Evolutionary conservation across 129 eudicot species (phyloP), one percentile per base, ranked within the genome.

Genomic region (Arctium minus): DNA sequence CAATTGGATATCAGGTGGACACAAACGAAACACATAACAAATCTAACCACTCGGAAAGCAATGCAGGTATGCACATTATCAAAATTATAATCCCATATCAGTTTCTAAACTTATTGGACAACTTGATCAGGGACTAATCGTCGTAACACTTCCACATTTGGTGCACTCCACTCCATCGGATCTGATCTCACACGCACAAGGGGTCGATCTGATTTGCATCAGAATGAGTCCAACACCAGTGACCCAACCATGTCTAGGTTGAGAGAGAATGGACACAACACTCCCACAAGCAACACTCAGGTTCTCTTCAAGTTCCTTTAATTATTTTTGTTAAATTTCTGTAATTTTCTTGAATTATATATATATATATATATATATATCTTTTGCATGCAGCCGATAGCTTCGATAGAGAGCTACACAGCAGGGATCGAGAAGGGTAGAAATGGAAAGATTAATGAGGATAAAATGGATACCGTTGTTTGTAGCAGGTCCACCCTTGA

Each of bases 251-350:
- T 83, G 77, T 69, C 85, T 29, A 87, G 46, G 89, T 82, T 81
- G 85, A 85, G 80, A 84, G 97, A 82, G 81, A 86, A 62, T 64
- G 87, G 85, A 53, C 85, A 83, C 68, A 94, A 81, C 79, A 93
- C 99, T 38, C 98, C 99, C 29, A 86, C 90, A 80, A 96, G 96
- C 97, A 96, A 85, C 78, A 90, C 91, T 70, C 89, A 89, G 97
- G 97, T 95, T 73, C 72, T 82, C 35, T n/a, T 68, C 37, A 86
- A 65, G 2, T 69, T 60, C 73, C 79, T 75, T 27, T 46, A 11
- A n/a, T 9, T 35, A 27, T 82, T 1, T 53, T 60, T 60, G n/a
- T n/a, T 50, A 48, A 6, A 22, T 22, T 22, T 22, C 27, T 22
- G 27, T 22, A 22, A 22, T 18, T 77, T 56, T 30, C 6, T 53